These are phyloP conservation scores for Nadsonia fulvescens DNA, from an alignment of 805 yeast species.

Conservation along the genomic window DNA sequence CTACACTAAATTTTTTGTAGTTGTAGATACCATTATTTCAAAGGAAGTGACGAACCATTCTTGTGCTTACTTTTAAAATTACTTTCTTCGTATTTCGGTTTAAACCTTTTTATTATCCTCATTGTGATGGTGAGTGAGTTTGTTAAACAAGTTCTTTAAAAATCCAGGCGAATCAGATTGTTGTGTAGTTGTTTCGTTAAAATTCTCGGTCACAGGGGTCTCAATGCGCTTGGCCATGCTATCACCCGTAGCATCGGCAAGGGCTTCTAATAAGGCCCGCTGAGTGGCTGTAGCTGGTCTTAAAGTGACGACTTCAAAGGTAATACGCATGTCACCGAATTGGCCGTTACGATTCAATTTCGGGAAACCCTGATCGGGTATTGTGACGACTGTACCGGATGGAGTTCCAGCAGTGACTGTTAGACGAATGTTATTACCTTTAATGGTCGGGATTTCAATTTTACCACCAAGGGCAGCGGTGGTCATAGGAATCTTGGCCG, in stretches of 20 bases:
- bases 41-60: too few relatives aligned
- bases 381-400: conserved; percentile 48
- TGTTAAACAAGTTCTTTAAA: conserved; percentile 18
- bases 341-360: conserved; percentile 29
- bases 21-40: too few relatives aligned
- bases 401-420: conserved; percentile 78
- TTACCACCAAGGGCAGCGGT: conserved; percentile 95
- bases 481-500: conserved; percentile 66
- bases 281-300: conserved; percentile 72
- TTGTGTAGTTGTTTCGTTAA: not conserved
- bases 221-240: conserved; percentile 47
- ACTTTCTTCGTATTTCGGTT: not conserved
- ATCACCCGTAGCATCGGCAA: conserved; percentile 83
- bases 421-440: conserved; percentile 56
- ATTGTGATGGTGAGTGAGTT: conserved; percentile 15
- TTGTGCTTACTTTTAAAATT: too few relatives aligned
- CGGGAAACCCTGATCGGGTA: conserved; percentile 84
- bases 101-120: conserved; percentile 3
- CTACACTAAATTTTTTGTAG: too few relatives aligned
- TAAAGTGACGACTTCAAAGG: conserved; percentile 50
- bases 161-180: conserved; percentile 14
- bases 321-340: conserved; percentile 70
- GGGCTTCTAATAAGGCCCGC: conserved; percentile 75
- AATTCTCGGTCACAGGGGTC: conserved; percentile 3
- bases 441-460: conserved; percentile 77